Base-by-base conservation (phyloP, 2,329 filamentous ascomycete genomes). In the Hypomyces perniciosus region DNA sequence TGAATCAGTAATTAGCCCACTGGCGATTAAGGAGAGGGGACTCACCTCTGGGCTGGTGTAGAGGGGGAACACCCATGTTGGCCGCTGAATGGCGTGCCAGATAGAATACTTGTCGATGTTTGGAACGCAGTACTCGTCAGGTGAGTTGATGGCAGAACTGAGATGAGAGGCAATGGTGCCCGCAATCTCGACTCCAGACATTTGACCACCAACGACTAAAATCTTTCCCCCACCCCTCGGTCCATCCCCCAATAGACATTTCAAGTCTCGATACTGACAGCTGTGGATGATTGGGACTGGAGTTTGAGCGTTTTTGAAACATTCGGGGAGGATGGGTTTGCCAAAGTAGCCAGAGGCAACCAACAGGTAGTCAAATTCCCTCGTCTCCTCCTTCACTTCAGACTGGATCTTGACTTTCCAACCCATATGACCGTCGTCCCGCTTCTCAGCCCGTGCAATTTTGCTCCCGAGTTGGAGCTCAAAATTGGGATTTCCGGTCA, bases 171-270 rank as follows among this genome's bases (percentile, higher is more conserved):
- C 87, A 45, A 91, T 79, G 2, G 84, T 83, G 8, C 81, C 84
- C 0, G 88, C 85, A 44, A 85, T 85, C 69, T 95, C 89, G 5
- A 87, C 80, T 1, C 88, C 88, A 2, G 88, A 92, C 78, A 93
- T 90, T 59, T 90, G 87, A 0, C 88, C 88, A 1, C 89, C 89
- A 1, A 90, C 80, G 0, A 95, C 74, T 1, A 90, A 73, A 12
- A 93, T 81, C 60, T 84, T 88, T 13, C 80, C 78, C 1, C 73
- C 73, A 0, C 61, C 59, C 4, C 55, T 50, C 2, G 69, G 63
- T 0, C 66, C 59, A 8, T 67, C 62, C 0, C 67, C 68, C 1
- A 85, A 59, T 3, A 85, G 64, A 7, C 63, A 64, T 29, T 74
- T 59, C 2, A 86, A 65, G 48, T 78, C 72, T 4, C 84, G 74